Evolutionary conservation across 768 basidiomycete species (phyloP).

Genomic region (Tephrocybe rancida): DNA sequence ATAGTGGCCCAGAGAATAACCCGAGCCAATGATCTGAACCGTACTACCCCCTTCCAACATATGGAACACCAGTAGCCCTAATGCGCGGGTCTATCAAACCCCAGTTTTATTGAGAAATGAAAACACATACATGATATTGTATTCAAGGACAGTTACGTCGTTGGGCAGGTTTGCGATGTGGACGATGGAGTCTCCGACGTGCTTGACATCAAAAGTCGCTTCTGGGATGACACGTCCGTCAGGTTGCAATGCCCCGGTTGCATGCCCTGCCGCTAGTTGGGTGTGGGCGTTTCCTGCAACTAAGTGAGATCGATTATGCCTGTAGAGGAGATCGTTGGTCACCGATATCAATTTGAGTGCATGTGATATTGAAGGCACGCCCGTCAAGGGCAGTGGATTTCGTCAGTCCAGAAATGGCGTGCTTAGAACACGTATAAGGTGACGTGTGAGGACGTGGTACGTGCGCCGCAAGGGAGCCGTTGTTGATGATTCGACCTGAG

Average conservation of each 20-base stretch:
- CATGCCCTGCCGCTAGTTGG: slow-evolving; percentile 48
- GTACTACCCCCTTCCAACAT: slow-evolving; percentile 28
- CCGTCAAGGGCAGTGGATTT: slow-evolving; percentile 81
- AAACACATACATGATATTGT: slow-evolving; percentile 70
- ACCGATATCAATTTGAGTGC: slow-evolving; percentile 87
- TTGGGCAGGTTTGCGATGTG: slow-evolving; percentile 71
- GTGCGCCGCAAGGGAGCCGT: slow-evolving; percentile 78
- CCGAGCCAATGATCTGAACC: too few species aligned
- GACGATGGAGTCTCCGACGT: slow-evolving; percentile 73
- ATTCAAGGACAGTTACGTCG: slow-evolving; percentile 68
- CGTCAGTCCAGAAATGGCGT: slow-evolving; percentile 77
- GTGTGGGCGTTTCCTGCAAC: slow-evolving; percentile 71
- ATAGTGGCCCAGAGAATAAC: slow-evolving; percentile 1
- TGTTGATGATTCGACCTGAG: slow-evolving; percentile 80
- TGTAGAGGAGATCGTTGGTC: too few species aligned
- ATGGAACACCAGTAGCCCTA: slow-evolving; percentile 31
- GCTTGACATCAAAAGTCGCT: slow-evolving; percentile 67
- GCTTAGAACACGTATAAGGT: slow-evolving; percentile 80
- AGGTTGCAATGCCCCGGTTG: slow-evolving; percentile 63
- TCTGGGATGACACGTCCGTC: slow-evolving; percentile 62
- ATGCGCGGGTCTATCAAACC: not conserved
- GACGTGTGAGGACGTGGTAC: slow-evolving; percentile 63
- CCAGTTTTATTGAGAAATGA: not conserved
- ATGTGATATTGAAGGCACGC: slow-evolving; percentile 69
- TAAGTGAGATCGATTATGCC: not conserved